phyloP scores from a whole-genome alignment of 2,329 filamentous ascomycete genomes.

The Nemania bipapillata region DNA sequence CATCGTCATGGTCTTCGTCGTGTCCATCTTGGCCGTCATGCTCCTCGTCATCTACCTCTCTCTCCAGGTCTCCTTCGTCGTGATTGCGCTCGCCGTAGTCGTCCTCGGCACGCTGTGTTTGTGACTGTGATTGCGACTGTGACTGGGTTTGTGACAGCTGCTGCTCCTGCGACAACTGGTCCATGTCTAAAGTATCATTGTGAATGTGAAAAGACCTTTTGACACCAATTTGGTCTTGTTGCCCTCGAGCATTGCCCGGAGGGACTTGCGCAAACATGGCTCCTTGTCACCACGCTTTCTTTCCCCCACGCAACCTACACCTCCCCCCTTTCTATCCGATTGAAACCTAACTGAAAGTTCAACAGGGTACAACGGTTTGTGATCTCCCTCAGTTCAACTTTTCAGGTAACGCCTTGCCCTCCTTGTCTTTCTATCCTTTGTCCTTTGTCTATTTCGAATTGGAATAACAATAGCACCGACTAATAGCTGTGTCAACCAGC shows the following conservation, averaged over 20 bases:
- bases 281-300: slow-evolving; percentile 1
- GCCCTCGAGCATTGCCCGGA: slow-evolving; percentile 46
- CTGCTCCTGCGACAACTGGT: slow-evolving; percentile 8
- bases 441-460: background rate
- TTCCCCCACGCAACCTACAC: slow-evolving; percentile 9
- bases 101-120: slow-evolving; percentile 49
- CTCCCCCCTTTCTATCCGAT: slow-evolving; percentile 10
- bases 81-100: slow-evolving; percentile 49
- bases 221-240: slow-evolving; percentile 41
- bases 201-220: slow-evolving; percentile 54
- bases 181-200: slow-evolving; percentile 45
- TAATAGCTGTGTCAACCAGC: background rate
- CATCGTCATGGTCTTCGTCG: slow-evolving; percentile 57
- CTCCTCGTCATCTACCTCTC: slow-evolving; percentile 54
- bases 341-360: background rate
- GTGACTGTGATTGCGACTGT: slow-evolving; percentile 38
- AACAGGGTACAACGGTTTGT: background rate
- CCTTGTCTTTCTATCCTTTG: background rate
- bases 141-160: slow-evolving; percentile 43
- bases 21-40: slow-evolving; percentile 52
- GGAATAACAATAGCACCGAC: background rate
- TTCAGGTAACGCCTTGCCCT: background rate
- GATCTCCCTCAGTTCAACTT: background rate
- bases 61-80: slow-evolving; percentile 49
- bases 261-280: slow-evolving; percentile 24